Base-by-base conservation (phyloP, 306 rosid species). In the Chamaecrista fasciculata region DNA sequence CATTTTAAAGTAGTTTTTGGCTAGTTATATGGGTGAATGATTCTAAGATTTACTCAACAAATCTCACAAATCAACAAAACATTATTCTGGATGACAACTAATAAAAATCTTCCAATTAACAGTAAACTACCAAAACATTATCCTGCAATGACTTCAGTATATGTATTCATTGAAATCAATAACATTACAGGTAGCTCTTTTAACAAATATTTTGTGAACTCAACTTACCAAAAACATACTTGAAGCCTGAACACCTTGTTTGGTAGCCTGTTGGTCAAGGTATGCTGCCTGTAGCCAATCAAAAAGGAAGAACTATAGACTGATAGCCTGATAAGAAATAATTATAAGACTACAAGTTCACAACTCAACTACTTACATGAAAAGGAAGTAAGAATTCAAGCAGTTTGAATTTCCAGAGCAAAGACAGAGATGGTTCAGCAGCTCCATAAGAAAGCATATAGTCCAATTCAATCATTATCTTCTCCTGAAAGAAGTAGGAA, bases 191-290 rank as follows among this genome's bases (percentile, higher is more conserved):
- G 46, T 23, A 55, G 56, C 12, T 19, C 48, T 20, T 43, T 53
- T 26, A 42, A 71, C 59, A 48, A 64, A 31, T 63, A 58, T 61
- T 58, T 37, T 63, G 61, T 59, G 46, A 51, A 67, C 34, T 33
- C 57, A 62, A 75, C 92, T 90, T 84, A 94, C 98, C 96, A 84
- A 83, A 84, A 94, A 85, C 97, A 94, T 86, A 15, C 44, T 57
- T 73, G 93, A 78, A 73, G 75, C 75, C 55, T 62, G 77, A 71
- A 62, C 75, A 72, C 65, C 73, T 73, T 79, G 79, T 71, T 69
- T 56, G 56, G 4, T 59, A 11, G 75, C 71, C 66, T 86, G 89
- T 66, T 82, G 72, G 29, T 84, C 86, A 33, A 90, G 86, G 78
- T 88, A 94, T 19, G 89, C 92, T 72, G 97, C 97, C 98, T 94